Percentiles rank a stretch among this genome's conserved stretches.
Evolutionary conservation across 306 rosid species (phyloP).

Genomic region (Prunus persica): DNA sequence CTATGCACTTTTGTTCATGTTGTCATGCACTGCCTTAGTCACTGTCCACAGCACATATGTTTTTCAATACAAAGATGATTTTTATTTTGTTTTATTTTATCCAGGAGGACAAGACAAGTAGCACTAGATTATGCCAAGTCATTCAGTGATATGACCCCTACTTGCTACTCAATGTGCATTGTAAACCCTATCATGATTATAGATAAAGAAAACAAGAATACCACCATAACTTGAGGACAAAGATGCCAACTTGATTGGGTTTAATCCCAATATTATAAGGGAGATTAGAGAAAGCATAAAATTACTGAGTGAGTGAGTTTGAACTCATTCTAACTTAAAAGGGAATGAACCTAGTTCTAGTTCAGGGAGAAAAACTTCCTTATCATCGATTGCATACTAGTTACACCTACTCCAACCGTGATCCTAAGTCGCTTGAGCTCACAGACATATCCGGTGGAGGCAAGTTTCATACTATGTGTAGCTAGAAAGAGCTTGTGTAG

Average conservation of each 20-base stretch:
- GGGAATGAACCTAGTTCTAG: too few species aligned
- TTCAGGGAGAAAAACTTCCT: too few species aligned
- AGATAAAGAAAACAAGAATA: background rate
- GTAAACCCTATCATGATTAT: background rate
- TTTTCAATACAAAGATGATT: background rate
- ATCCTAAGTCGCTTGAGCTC: background rate
- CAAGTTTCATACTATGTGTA: background rate
- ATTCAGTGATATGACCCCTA: background rate
- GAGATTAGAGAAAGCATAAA: background rate
- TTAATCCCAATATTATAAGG: too few species aligned
- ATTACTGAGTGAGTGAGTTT: too few species aligned
- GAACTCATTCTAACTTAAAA: too few species aligned
- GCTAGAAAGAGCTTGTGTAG: background rate
- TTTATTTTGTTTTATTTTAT: background rate
- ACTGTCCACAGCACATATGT: background rate
- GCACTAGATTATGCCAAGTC: background rate
- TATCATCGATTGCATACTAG: too few species aligned
- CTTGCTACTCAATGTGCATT: background rate
- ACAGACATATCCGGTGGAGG: background rate
- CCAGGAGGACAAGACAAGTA: background rate
- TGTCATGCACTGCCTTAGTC: conserved; percentile 18
- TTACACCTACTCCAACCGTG: too few species aligned
- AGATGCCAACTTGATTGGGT: background rate
- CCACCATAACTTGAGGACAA: background rate
- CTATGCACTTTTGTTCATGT: background rate